Base-by-base conservation (phyloP, 345 rosid genomes). In the Clausena lansium region DNA sequence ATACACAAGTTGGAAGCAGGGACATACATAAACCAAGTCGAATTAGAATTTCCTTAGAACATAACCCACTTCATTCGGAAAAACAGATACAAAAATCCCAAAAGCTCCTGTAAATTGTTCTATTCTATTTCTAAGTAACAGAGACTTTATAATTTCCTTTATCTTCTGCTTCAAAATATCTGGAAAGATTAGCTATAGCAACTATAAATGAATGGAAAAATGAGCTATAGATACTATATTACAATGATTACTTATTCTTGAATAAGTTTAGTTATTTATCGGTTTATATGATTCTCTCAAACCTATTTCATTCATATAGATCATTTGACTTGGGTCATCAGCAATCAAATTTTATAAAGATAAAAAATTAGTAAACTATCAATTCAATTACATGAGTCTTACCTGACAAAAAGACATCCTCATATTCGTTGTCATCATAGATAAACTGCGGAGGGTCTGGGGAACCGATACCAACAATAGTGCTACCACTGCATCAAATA, bases 391-490 rank as follows among this genome's bases (percentile, higher is more conserved):
- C 25, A 55, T 58, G 39, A 73, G 32, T n/a, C 77, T 82, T 88
- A 90, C 99, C 97, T 79, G 98, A 91, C 81, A 92, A 79, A 83
- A 94, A 96, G 36, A 92, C 95, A 47, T 96, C 92, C 74, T 79
- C 77, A 82, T 94, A 91, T n/a, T 89, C 95, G 19, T 88, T 93
- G 0, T 96, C 97, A 62, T 96, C 89, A 20, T 94, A 91, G 62
- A 96, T 61, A 78, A 94, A 94, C 62, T 87, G 97, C 0, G 97
- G 99, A 68, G 99, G 97, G 82, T 96, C 98, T 24, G 95, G 97
- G 57, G 97, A 96, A 83, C 98, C 98, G 39, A 96, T 84, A 63
- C 97, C 98, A 45, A 96, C 93, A 36, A 96, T 92, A 70, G 98
- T 94, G 89, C 98, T 96, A 81, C 99, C 99, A 76, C 97, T 96